Evolutionary conservation across 2,329 filamentous ascomycete genomes (phyloP).

Genomic region (Fusarium subglutinans): DNA sequence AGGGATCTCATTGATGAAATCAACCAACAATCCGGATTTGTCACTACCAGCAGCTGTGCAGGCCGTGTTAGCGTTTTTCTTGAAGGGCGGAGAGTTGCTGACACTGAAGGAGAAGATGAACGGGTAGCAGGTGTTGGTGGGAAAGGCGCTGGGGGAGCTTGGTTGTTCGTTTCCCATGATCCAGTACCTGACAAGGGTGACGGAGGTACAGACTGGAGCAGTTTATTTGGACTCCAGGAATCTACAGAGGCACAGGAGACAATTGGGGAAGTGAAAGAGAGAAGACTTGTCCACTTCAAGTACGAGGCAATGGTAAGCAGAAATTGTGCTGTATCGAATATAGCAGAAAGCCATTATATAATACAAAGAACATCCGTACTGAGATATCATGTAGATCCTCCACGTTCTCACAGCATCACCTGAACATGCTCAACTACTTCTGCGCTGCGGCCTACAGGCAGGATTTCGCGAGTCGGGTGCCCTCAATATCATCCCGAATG

Average conservation of each 20-base stretch:
- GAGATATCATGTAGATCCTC: slow-evolving; percentile 71
- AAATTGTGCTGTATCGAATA: neutral
- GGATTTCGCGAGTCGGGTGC: slow-evolving; percentile 93
- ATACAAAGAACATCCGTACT: slow-evolving; percentile 32
- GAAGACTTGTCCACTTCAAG: slow-evolving; percentile 80
- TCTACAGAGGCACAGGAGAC: slow-evolving; percentile 39
- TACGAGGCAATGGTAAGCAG: slow-evolving; percentile 90
- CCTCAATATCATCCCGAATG: slow-evolving; percentile 65
- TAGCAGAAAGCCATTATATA: slow-evolving; percentile 35
- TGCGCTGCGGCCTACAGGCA: slow-evolving; percentile 79
- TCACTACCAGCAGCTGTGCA: slow-evolving; percentile 93
- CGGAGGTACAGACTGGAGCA: slow-evolving; percentile 45
- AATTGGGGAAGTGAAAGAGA: slow-evolving; percentile 41
- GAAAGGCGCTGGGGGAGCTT: slow-evolving; percentile 84
- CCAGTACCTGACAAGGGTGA: slow-evolving; percentile 58
- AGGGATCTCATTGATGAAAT: slow-evolving; percentile 80
- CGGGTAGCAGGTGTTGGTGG: slow-evolving; percentile 74
- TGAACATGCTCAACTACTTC: slow-evolving; percentile 76
- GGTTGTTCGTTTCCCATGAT: slow-evolving; percentile 90
- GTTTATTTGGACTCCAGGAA: slow-evolving; percentile 40
- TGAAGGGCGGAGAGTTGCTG: slow-evolving; percentile 70
- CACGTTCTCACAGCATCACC: slow-evolving; percentile 84
- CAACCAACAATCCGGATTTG: slow-evolving; percentile 77
- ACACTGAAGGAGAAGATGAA: slow-evolving; percentile 29
- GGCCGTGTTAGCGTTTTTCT: slow-evolving; percentile 88